Conservation (phyloP, 1,284 basidiomycete species). For the Apiotrichum akiyoshidainum region DNA sequence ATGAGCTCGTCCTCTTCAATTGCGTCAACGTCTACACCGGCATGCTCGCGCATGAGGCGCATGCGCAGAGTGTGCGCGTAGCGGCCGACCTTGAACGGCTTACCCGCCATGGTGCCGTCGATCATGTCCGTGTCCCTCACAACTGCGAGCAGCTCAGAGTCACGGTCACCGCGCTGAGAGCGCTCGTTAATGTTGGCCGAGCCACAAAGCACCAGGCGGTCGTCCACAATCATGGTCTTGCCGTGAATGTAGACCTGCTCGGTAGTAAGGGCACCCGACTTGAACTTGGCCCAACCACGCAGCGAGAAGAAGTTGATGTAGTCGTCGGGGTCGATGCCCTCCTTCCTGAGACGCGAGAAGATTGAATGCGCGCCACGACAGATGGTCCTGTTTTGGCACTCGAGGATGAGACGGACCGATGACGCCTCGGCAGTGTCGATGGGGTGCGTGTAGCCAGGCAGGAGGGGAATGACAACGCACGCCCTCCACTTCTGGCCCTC, state of each 20-base stretch:
- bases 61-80: slow-evolving; percentile 93
- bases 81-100: slow-evolving; percentile 90
- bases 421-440: slow-evolving; percentile 90
- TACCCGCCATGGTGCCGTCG: slow-evolving; percentile 86
- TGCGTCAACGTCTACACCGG: slow-evolving; percentile 90
- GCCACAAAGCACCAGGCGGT: slow-evolving; percentile 92
- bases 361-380: slow-evolving; percentile 88
- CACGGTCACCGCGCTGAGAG: slow-evolving; percentile 90
- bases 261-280: slow-evolving; percentile 77
- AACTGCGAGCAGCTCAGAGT: slow-evolving; percentile 89
- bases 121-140: slow-evolving; percentile 97
- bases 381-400: slow-evolving; percentile 89
- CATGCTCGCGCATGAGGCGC: slow-evolving; percentile 92
- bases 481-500: slow-evolving; percentile 84
- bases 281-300: slow-evolving; percentile 89
- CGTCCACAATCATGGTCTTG: slow-evolving; percentile 88
- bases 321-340: slow-evolving; percentile 88
- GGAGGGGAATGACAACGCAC: slow-evolving; percentile 84
- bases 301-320: slow-evolving; percentile 91
- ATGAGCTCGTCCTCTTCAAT: slow-evolving; percentile 73
- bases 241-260: slow-evolving; percentile 92
- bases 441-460: slow-evolving; percentile 92
- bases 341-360: slow-evolving; percentile 77
- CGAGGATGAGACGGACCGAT: slow-evolving; percentile 87
- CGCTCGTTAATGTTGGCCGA: slow-evolving; percentile 99